phyloP scores from a whole-genome alignment of 768 basidiomycete genomes.

The Russula earlei region DNA sequence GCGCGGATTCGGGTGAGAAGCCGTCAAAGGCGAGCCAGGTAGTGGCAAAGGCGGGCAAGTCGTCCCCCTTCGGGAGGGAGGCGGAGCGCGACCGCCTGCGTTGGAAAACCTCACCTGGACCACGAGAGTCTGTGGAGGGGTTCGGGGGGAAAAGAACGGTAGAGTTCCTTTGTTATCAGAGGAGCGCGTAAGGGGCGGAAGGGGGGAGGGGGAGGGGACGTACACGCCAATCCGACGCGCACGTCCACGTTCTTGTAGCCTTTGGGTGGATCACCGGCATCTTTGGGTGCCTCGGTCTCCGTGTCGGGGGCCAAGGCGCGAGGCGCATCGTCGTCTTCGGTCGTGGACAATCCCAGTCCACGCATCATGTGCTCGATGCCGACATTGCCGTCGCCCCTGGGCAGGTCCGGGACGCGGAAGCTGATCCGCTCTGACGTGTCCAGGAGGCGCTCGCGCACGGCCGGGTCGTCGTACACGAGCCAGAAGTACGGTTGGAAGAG shows the following conservation, averaged over 20 bases:
- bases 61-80: background rate
- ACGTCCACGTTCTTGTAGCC: background rate
- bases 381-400: slow-evolving; percentile 4
- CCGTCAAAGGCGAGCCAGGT: slow-evolving; percentile 16
- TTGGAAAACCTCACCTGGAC: background rate
- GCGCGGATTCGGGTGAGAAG: slow-evolving; percentile 10
- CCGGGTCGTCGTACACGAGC: slow-evolving; percentile 13
- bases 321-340: background rate
- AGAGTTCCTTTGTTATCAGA: background rate
- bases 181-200: background rate
- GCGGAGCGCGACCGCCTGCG: background rate
- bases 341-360: background rate
- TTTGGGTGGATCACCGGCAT: background rate
- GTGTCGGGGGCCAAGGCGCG: background rate
- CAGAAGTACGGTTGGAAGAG: slow-evolving; percentile 5
- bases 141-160: background rate
- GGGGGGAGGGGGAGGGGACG: background rate
- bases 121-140: background rate
- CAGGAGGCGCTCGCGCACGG: background rate
- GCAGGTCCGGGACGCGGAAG: slow-evolving; percentile 1
- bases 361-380: slow-evolving; percentile 16
- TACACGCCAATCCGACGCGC: background rate
- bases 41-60: background rate
- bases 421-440: background rate
- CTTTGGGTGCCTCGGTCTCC: background rate